Base-by-base conservation (phyloP, 2,329 filamentous ascomycete genomes). In the Stylonectria norvegica region DNA sequence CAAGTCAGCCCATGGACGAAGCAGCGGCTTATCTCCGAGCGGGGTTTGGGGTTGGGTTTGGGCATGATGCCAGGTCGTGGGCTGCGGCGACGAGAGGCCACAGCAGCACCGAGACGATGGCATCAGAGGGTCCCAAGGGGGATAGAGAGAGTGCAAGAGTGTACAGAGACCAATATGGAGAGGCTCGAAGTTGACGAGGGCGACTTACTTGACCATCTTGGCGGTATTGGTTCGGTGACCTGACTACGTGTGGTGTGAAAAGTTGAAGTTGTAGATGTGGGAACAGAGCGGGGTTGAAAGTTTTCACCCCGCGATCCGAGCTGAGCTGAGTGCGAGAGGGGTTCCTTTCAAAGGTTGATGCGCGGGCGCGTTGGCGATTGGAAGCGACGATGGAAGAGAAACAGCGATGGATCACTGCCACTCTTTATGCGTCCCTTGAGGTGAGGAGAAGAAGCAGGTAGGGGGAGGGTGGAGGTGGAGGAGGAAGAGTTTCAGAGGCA, bases 181-280 rank as follows among this genome's bases (percentile, higher is more conserved):
- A 36, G 30, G 48, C 38, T 27, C 38, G 36, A 37, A 36, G 36
- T 31, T 8, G 40, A 42, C 35, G 28, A 40, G 36, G n/a, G 43
- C 40, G 40, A 91, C 90, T 86, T 86, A 96, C 90, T 97, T 96
- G 72, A 98, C 93, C 93, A 98, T 98, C 72, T 89, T 96, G 85
- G 77, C 89, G 87, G 89, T 87, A 69, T 81, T 85, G 70, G 67
- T 67, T 59, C 53, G 60, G 58, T 64, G 60, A 69, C 65, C 61
- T 66, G 59, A 56, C 59, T 64, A 63, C 55, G 51, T 58, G 55
- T 55, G 45, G 47, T 50, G 47, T 56, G 57, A 56, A 63, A 63
- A 60, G 47, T 59, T 57, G 52, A 60, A 60, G 54, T 55, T 60
- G 55, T 56, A 48, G 60, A 57, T 58, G 60, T 59, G 55, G 53